phyloP scores from a whole-genome alignment of 768 basidiomycete genomes.

The Xerocomus brunneocitrinus region DNA sequence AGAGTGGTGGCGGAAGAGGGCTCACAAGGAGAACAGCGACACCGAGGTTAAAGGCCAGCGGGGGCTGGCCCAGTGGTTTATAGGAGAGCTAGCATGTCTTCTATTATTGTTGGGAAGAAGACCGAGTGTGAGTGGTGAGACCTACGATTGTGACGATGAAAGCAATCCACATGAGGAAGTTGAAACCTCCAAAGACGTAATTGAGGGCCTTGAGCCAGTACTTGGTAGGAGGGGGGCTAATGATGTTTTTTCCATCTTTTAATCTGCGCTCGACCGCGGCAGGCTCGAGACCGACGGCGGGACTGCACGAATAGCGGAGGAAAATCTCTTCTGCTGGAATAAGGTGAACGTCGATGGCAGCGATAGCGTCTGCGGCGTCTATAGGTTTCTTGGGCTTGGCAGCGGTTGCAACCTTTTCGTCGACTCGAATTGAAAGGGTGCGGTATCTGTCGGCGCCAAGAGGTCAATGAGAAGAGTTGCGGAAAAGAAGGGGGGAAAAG shows the following conservation, averaged over 20 bases:
- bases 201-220: conserved; percentile 46
- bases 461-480: not conserved
- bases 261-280: conserved; percentile 39
- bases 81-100: conserved; percentile 43
- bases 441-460: conserved; percentile 30
- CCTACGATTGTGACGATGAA: conserved; percentile 44
- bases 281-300: conserved; percentile 43
- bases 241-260: conserved; percentile 42
- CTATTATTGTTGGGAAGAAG: conserved; percentile 1
- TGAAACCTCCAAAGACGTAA: conserved; percentile 57
- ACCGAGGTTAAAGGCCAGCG: conserved; percentile 43
- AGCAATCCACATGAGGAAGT: conserved; percentile 51
- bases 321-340: conserved; percentile 39
- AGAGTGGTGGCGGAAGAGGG: conserved; percentile 10
- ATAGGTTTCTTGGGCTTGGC: conserved; percentile 14
- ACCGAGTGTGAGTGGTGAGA: not conserved
- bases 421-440: conserved; percentile 44
- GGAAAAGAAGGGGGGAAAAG: not conserved
- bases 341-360: conserved; percentile 47
- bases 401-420: conserved; percentile 22
- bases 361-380: conserved; percentile 38
- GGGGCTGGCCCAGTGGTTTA: conserved; percentile 44
- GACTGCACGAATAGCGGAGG: conserved; percentile 40
- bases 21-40: conserved; percentile 48
- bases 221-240: conserved; percentile 45